A percentile compares a stretch with the other conserved stretches of the same genome.
Conservation (phyloP, 306 rosid species). For the Canavalia ensiformis region DNA sequence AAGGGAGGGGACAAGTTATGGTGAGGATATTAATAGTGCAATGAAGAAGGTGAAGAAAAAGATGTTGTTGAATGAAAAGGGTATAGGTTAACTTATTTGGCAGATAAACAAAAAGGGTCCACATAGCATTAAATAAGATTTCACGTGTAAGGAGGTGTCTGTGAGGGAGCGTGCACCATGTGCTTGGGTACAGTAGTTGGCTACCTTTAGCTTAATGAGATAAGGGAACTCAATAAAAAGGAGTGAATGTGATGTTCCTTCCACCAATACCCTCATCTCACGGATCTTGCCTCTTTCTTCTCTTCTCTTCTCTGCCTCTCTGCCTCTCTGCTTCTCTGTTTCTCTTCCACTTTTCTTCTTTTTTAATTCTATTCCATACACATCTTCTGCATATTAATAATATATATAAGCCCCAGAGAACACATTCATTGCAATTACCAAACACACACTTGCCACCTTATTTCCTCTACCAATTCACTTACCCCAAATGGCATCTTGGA, state of each 20-base stretch:
- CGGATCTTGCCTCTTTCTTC: slow-evolving; percentile 82
- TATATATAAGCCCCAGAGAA: slow-evolving; percentile 21
- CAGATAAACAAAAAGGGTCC: slow-evolving; percentile 15
- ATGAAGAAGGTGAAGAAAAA: slow-evolving; percentile 1
- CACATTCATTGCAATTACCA: slow-evolving; percentile 2
- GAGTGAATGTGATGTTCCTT: slow-evolving; percentile 54
- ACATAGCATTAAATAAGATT: slow-evolving; percentile 11
- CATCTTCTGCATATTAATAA: not conserved
- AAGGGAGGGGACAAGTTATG: slow-evolving; percentile 7
- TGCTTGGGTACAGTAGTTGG: slow-evolving; percentile 68
- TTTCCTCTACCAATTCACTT: not conserved
- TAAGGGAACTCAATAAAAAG: slow-evolving; percentile 53
- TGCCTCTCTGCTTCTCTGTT: not conserved
- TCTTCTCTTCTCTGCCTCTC: slow-evolving; percentile 17
- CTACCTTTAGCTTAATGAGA: slow-evolving; percentile 51
- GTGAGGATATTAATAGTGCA: not conserved
- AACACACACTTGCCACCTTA: no score
- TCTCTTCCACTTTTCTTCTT: not conserved
- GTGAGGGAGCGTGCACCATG: slow-evolving; percentile 79
- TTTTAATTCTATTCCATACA: not conserved
- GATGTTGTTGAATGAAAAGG: slow-evolving; percentile 42
- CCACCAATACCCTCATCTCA: slow-evolving; percentile 69
- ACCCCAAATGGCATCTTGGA: slow-evolving; percentile 82
- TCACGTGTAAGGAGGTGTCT: slow-evolving; percentile 56
- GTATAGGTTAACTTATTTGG: slow-evolving; percentile 43